Evolutionary conservation across 2,329 filamentous ascomycete species (phyloP), one percentile per base, ranked within the genome.

Genomic region (Calonectria crousiana): DNA sequence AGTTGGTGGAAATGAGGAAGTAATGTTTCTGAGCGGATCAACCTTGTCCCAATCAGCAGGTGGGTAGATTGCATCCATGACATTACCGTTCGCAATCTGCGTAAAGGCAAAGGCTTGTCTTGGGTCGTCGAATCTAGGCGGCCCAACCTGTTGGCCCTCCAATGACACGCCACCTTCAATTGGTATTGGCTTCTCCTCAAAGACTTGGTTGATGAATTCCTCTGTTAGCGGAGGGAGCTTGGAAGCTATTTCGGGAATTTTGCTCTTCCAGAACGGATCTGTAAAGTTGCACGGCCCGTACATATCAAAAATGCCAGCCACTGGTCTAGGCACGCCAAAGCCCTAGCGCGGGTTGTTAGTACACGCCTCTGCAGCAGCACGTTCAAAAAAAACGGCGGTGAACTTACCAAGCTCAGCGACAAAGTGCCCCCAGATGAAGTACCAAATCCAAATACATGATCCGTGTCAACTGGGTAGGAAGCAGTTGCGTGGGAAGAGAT

Each of bases 241-340:
- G 5, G 71, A 34, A 1, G 56, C 83, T 9, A 86, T 67, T 6
- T 83, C 78, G 0, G 83, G 80, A 13, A 87, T 75, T 3, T 81
- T 79, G 13, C 76, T 74, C 0, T 76, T 82, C 86, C 85, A 87
- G 76, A 84, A 84, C 0, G 83, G 76, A 53, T 85, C 73, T 0
- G 79, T 75, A 74, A 87, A 86, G 77, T 84, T 81, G 32, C 84
- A 84, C 1, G 85, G 82, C n/a, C 85, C 85, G 76, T 87, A 87
- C 77, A 87, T 82, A 72, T 84, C 82, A 58, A 84, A 82, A 62
- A 87, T 86, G 26, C 85, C 86, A 4, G 81, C 80, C 1, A 83
- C 82, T 1, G 82, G 82, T 13, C 79, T 83, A 16, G 81, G 81
- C 4, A 84, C 82, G 28, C 80, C 81, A 73, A 84, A 87, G 14